Conservation (phyloP, 2,329 filamentous ascomycete genomes). For the Podosphaera aphanis region DNA sequence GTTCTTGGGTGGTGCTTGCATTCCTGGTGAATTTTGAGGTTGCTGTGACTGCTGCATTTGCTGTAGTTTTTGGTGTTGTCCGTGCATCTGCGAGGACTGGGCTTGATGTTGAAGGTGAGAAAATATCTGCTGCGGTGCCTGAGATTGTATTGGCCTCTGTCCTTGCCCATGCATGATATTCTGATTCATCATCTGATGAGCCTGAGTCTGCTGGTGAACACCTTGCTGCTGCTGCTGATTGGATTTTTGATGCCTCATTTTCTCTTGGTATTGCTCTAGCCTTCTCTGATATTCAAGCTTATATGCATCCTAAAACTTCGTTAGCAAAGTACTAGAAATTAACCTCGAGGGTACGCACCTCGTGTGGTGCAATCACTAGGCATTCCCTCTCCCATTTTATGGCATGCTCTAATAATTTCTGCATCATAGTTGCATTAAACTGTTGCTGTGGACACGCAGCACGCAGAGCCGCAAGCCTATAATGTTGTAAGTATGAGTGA, state of each 20-base stretch:
- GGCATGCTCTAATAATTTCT: slow-evolving; percentile 13
- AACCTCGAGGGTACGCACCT: slow-evolving; percentile 7
- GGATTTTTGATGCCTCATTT: neutral
- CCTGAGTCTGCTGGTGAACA: neutral
- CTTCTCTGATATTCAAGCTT: slow-evolving; percentile 12
- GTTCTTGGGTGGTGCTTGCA: no score
- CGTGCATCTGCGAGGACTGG: neutral
- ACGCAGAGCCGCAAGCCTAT: slow-evolving; percentile 13
- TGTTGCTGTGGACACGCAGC: slow-evolving; percentile 10
- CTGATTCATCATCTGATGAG: slow-evolving; percentile 2
- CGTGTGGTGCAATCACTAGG: slow-evolving; percentile 11
- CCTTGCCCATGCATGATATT: slow-evolving; percentile 10
- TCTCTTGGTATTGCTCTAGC: slow-evolving; percentile 7
- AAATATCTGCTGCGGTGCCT: neutral
- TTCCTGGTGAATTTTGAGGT: slow-evolving; percentile 5
- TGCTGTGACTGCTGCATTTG: slow-evolving; percentile 4
- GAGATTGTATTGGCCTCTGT: slow-evolving; percentile 21
- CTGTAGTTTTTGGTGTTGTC: no score
- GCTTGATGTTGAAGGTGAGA: neutral
- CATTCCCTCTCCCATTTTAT: slow-evolving; percentile 14
- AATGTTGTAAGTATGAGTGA: no score
- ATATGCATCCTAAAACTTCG: slow-evolving; percentile 8
- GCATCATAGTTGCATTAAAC: slow-evolving; percentile 6
- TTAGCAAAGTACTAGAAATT: slow-evolving; percentile 6
- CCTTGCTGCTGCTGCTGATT: no score